phyloP scores from a whole-genome alignment of 2,329 filamentous ascomycete genomes.

The Podosphaera xanthii region DNA sequence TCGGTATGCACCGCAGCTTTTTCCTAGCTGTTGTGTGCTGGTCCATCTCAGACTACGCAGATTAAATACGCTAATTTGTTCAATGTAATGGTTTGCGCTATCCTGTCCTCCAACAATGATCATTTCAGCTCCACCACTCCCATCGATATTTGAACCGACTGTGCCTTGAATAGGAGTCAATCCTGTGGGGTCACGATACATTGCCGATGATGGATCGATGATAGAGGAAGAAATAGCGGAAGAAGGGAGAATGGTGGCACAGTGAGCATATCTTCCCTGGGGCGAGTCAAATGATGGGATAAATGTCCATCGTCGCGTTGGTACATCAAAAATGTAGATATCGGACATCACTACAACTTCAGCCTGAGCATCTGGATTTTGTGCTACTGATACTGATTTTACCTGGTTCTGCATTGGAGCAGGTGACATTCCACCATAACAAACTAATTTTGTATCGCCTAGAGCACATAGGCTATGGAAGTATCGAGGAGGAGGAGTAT shows the following conservation, averaged over 20 bases:
- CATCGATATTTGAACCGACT: constrained; percentile 74
- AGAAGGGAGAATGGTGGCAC: constrained; percentile 76
- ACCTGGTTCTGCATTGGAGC: constrained; percentile 24
- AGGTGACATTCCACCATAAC: constrained; percentile 95
- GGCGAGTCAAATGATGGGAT: constrained; percentile 62
- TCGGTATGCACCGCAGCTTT: constrained; percentile 87
- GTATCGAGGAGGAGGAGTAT: constrained; percentile 76
- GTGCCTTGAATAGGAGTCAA: constrained; percentile 70
- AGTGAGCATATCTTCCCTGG: constrained; percentile 89
- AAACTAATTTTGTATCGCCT: constrained; percentile 88
- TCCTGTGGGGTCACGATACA: constrained; percentile 71
- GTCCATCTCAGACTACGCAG: constrained; percentile 89
- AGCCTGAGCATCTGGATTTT: constrained; percentile 39
- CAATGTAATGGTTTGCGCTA: constrained; percentile 94
- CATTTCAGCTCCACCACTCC: constrained; percentile 86
- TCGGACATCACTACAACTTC: constrained; percentile 96
- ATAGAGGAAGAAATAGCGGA: constrained; percentile 63
- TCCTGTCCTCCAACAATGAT: constrained; percentile 91
- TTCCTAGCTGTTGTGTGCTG: constrained; percentile 62
- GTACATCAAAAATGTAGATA: constrained; percentile 83
- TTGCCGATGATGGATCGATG: constrained; percentile 60
- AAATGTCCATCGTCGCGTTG: constrained; percentile 62
- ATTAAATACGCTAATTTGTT: constrained; percentile 97
- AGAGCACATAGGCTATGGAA: constrained; percentile 91
- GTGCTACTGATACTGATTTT: constrained; percentile 21